A percentile compares a stretch with the other conserved stretches of the same genome.
Conservation (phyloP, 1,284 basidiomycete species). For the Hymenochaete sp. region DNA sequence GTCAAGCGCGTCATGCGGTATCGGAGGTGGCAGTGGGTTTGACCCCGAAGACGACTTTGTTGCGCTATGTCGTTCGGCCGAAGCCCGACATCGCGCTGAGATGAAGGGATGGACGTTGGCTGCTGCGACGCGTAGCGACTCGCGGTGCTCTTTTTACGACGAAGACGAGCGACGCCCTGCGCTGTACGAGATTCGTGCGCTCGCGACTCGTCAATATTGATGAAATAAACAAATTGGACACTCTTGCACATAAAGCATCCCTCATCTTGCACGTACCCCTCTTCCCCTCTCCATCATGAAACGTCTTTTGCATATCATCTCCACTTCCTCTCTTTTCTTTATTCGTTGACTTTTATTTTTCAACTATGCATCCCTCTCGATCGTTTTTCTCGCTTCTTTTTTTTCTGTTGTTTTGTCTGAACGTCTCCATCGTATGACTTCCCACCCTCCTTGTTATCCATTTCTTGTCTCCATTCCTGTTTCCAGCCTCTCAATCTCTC, state of each 20-base stretch:
- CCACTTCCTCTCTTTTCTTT: constrained; percentile 12
- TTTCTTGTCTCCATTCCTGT: background rate
- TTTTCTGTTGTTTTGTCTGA: background rate
- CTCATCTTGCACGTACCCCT: background rate
- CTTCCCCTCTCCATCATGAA: background rate
- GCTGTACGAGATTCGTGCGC: constrained; percentile 70
- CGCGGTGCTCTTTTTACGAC: constrained; percentile 29
- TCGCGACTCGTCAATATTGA: constrained; percentile 73
- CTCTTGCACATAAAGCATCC: no score
- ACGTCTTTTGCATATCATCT: constrained; percentile 10
- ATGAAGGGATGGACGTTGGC: constrained; percentile 73
- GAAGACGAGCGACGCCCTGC: constrained; percentile 50
- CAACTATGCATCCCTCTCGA: constrained; percentile 3
- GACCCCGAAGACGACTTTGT: constrained; percentile 68
- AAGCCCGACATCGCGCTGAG: constrained; percentile 71
- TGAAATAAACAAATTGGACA: constrained; percentile 1
- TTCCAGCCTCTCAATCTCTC: background rate
- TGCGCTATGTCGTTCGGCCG: constrained; percentile 63
- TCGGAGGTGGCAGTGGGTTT: no score
- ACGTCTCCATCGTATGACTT: no score
- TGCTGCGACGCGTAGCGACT: constrained; percentile 31
- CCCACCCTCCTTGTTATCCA: no score
- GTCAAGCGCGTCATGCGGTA: constrained; percentile 59
- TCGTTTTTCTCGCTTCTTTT: background rate
- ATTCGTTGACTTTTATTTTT: constrained; percentile 11